Conservation (phyloP, 306 rosid genomes). For the Acmispon strigosus region DNA sequence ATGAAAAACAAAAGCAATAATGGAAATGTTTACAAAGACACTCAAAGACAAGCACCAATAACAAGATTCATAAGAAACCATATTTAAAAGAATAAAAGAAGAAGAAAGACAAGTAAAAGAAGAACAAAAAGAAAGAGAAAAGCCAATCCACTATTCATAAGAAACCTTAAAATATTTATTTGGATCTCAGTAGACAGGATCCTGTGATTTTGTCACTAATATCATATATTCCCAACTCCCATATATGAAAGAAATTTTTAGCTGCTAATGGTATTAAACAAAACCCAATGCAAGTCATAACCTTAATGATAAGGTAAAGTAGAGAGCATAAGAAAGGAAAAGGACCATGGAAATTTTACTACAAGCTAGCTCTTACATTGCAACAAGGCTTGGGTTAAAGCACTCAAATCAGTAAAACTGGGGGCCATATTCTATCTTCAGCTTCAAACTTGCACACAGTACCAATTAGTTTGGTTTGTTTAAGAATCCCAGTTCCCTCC, state of each 20-base stretch:
- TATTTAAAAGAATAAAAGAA: neutral
- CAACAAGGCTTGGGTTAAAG: neutral
- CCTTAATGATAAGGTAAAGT: neutral
- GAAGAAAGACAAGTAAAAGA: neutral
- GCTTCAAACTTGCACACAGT: neutral
- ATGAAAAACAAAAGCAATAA: slow-evolving; percentile 8
- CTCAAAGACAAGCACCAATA: neutral
- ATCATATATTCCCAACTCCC: neutral
- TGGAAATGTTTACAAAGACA: neutral
- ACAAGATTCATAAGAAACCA: neutral
- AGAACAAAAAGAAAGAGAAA: neutral
- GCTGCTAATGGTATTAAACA: neutral
- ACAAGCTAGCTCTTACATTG: slow-evolving; percentile 2
- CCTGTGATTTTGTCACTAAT: neutral
- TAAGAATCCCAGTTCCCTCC: slow-evolving; percentile 10
- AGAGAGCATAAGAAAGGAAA: neutral
- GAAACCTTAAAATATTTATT: neutral
- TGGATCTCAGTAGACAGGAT: neutral
- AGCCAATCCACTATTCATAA: neutral
- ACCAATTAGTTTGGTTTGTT: slow-evolving; percentile 5
- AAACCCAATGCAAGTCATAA: neutral
- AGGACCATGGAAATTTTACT: slow-evolving; percentile 7
- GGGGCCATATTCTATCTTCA: slow-evolving; percentile 21
- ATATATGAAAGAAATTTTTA: slow-evolving; percentile 14
- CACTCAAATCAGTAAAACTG: neutral